phyloP scores from a whole-genome alignment of 1,284 basidiomycete genomes.

The Wallemia hederae region DNA sequence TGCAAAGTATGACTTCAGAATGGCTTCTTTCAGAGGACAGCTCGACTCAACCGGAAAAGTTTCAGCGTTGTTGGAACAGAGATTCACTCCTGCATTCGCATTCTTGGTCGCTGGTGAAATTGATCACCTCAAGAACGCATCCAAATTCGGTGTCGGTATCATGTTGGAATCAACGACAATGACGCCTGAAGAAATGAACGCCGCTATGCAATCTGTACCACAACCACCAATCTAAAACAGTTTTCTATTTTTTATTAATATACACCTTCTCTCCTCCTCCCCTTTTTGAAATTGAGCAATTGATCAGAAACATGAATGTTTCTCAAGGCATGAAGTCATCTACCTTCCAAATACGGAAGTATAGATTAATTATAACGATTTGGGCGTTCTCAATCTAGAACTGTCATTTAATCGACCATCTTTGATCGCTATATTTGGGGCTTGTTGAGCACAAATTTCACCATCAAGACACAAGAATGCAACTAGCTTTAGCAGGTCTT shows the following conservation, averaged over 20 bases:
- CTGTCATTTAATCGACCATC: not conserved
- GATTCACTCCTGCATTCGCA: slow-evolving; percentile 77
- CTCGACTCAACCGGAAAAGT: slow-evolving; percentile 79
- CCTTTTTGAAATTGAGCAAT: too few species aligned
- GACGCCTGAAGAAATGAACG: slow-evolving; percentile 9
- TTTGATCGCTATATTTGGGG: not conserved
- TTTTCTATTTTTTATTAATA: not conserved
- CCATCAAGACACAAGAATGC: too few species aligned
- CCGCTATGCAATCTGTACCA: not conserved
- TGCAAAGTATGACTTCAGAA: slow-evolving; percentile 84
- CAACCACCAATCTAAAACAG: not conserved
- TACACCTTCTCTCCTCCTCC: not conserved
- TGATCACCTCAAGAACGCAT: slow-evolving; percentile 88
- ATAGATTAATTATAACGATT: not conserved
- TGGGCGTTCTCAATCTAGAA: not conserved
- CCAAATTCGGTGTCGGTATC: slow-evolving; percentile 82
- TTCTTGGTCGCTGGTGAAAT: slow-evolving; percentile 91
- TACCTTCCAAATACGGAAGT: not conserved
- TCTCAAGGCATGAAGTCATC: not conserved
- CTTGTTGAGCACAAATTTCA: too few species aligned
- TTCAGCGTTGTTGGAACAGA: slow-evolving; percentile 75
- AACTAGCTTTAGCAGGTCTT: not conserved
- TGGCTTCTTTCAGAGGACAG: slow-evolving; percentile 76
- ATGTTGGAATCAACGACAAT: slow-evolving; percentile 40
- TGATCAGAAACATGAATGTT: too few species aligned